Percentiles rank a stretch among this genome's conserved stretches.
phyloP scores from a whole-genome alignment of 225 moss, liverwort and hornwort genomes.

The Takakia lepidozioides region DNA sequence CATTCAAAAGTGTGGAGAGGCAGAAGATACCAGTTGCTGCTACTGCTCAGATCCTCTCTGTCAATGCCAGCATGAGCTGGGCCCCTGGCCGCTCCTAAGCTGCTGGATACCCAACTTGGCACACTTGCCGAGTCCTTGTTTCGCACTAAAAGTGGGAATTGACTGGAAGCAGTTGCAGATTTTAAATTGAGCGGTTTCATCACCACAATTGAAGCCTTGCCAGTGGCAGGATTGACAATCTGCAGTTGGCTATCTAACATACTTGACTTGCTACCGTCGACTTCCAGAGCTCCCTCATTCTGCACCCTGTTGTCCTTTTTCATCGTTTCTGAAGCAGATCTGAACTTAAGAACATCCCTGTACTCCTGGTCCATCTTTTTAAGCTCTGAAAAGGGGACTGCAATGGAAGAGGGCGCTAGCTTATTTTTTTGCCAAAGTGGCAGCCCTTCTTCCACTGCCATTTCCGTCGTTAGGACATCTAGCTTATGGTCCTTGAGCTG shows the following conservation, averaged over 20 bases:
- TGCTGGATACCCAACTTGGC: not conserved
- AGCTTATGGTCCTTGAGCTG: constrained; percentile 3
- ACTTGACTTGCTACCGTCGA: too few relatives aligned
- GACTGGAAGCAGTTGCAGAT: constrained; percentile 1
- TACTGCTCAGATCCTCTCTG: constrained; percentile 11
- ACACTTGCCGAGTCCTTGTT: constrained; percentile 11
- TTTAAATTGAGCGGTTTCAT: constrained; percentile 42
- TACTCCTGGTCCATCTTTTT: constrained; percentile 9
- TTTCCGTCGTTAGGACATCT: not conserved
- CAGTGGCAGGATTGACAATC: too few relatives aligned
- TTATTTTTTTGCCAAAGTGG: constrained; percentile 18
- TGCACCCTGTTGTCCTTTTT: constrained; percentile 10
- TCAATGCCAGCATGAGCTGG: constrained; percentile 1
- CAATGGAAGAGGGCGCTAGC: not conserved
- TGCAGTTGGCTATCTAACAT: too few relatives aligned
- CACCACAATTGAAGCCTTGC: constrained; percentile 40
- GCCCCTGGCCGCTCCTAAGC: constrained; percentile 1
- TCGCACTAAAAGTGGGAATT: not conserved
- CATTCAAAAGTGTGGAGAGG: not conserved
- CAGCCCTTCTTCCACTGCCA: too few relatives aligned
- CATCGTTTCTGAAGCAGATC: not conserved
- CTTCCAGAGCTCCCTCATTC: constrained; percentile 8
- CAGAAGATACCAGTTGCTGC: constrained; percentile 22
- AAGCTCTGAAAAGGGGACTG: not conserved
- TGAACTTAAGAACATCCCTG: constrained; percentile 6